Evolutionary conservation across 169 alveolate genomes (phyloP).

Genomic region (Plasmodium vinckei): DNA sequence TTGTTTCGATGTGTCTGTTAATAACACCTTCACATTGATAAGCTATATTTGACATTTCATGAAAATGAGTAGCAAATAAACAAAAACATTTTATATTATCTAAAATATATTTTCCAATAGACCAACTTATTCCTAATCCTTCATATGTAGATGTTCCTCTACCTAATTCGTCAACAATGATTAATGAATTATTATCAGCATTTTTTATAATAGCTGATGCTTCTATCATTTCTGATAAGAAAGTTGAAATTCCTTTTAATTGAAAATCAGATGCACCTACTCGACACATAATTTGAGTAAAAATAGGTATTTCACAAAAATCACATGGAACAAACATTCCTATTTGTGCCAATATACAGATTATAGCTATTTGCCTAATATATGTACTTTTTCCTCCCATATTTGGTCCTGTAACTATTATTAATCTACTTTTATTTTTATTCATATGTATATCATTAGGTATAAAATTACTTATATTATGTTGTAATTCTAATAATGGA

Average conservation of each 20-base stretch:
- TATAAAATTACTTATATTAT: slow-evolving; percentile 84
- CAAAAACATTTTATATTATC: slow-evolving; percentile 93
- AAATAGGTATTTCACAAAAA: slow-evolving; percentile 92
- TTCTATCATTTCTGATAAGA: slow-evolving; percentile 98
- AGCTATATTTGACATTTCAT: slow-evolving; percentile 95
- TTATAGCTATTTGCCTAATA: slow-evolving; percentile 90
- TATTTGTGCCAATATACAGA: slow-evolving; percentile 90
- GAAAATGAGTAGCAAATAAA: slow-evolving; percentile 98
- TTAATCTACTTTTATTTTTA: slow-evolving; percentile 87
- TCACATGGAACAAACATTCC: slow-evolving; percentile 97
- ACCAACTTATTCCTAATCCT: slow-evolving; percentile 99
- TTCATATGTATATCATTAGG: slow-evolving; percentile 91
- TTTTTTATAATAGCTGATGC: slow-evolving; percentile 94
- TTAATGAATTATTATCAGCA: slow-evolving; percentile 93
- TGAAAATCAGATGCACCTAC: slow-evolving; percentile 98
- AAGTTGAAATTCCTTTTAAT: slow-evolving; percentile 96
- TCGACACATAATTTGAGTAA: slow-evolving; percentile 95
- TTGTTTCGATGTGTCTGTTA: slow-evolving; percentile 88
- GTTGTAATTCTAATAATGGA: slow-evolving; percentile 88
- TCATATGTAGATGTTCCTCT: slow-evolving; percentile 98
- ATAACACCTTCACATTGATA: slow-evolving; percentile 91
- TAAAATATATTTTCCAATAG: slow-evolving; percentile 94
- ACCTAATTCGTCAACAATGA: slow-evolving; percentile 97
- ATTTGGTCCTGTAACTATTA: slow-evolving; percentile 98
- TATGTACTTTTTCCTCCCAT: slow-evolving; percentile 99